Evolutionary conservation across 2,329 filamentous ascomycete species (phyloP).

Genomic region (Aspergillus sp.): DNA sequence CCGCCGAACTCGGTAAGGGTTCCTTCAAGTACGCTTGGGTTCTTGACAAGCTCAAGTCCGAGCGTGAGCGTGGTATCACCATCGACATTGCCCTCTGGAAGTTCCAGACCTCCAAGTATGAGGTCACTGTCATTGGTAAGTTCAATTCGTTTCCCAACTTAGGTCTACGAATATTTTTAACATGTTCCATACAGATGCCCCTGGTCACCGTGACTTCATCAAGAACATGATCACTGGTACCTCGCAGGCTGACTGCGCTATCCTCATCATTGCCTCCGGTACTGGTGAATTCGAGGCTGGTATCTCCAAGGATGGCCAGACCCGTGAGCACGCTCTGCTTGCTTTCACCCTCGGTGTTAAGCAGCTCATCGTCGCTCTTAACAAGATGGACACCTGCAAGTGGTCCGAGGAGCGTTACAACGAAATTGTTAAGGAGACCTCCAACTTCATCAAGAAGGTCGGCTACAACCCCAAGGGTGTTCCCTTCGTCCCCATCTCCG

Average conservation of each 20-base stretch:
- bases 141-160: slow-evolving; percentile 10
- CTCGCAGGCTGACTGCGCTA: slow-evolving; percentile 98
- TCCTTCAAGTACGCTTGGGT: slow-evolving; percentile 99
- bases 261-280: slow-evolving; percentile 99
- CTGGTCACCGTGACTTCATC: slow-evolving; percentile 99
- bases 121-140: slow-evolving; percentile 94
- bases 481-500: slow-evolving; percentile 98
- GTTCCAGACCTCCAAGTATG: slow-evolving; percentile 98
- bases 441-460: slow-evolving; percentile 99
- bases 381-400: slow-evolving; percentile 99
- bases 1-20: slow-evolving; percentile 98
- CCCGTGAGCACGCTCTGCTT: slow-evolving; percentile 99
- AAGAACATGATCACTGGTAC: slow-evolving; percentile 99
- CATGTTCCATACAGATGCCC: slow-evolving; percentile 60
- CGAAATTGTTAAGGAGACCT: slow-evolving; percentile 99
- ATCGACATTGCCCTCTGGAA: slow-evolving; percentile 99
- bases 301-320: slow-evolving; percentile 99
- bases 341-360: slow-evolving; percentile 99
- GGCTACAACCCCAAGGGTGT: slow-evolving; percentile 99
- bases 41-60: slow-evolving; percentile 99
- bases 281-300: slow-evolving; percentile 99
- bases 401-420: slow-evolving; percentile 95
- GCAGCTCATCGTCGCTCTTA: slow-evolving; percentile 99
- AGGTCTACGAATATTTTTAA: neutral
- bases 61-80: slow-evolving; percentile 99